These are phyloP conservation scores for Pseudisothecium myosuroides DNA, from an alignment of 225 moss, liverwort and hornwort genomes.

Conservation along the genomic window DNA sequence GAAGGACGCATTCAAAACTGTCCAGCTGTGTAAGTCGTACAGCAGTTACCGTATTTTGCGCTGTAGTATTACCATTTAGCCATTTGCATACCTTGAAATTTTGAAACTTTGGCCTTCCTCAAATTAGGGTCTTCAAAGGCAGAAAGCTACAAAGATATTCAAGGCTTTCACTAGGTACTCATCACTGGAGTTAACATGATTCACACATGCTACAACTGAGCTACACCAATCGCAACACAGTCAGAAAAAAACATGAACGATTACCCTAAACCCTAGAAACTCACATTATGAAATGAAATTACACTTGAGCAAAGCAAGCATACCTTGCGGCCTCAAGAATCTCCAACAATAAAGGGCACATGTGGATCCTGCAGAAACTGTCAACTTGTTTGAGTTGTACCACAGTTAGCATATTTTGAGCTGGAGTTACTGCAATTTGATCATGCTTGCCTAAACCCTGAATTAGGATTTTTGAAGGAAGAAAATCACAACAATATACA, in stretches of 20 bases:
- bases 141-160: not conserved
- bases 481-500: not conserved
- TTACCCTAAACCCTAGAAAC: not conserved
- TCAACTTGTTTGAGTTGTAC: not conserved
- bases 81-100: not conserved
- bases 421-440: not conserved
- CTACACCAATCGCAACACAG: not conserved
- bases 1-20: not conserved
- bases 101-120: not conserved
- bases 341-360: not conserved
- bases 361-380: not conserved
- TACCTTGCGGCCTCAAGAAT: not conserved
- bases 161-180: not conserved
- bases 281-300: not conserved
- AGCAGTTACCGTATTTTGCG: not conserved
- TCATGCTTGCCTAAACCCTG: not conserved
- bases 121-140: not conserved
- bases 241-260: not conserved
- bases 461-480: not conserved
- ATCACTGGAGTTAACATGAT: not conserved
- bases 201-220: not conserved
- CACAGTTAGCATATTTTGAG: not conserved
- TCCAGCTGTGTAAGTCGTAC: not conserved
- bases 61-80: not conserved
- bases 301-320: not conserved